Base-by-base conservation (phyloP, 345 rosid species). In the Pugionium cornutum region DNA sequence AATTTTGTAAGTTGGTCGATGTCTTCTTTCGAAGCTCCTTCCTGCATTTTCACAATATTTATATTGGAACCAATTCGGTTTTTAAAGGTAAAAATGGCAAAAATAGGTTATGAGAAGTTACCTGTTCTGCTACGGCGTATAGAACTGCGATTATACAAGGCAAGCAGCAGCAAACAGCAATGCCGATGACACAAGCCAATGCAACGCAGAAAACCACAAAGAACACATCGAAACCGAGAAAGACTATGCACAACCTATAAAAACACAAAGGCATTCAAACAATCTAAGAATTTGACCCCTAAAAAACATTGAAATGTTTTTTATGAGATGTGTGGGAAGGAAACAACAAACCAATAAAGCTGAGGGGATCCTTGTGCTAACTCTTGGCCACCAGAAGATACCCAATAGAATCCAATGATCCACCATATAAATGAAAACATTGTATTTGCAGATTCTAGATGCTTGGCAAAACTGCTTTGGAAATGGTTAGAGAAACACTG, bases 141-240 rank as follows among this genome's bases (percentile, higher is more conserved):
- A 90, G 70, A 70, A 94, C 86, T 25, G 96, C 97, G 60, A 94
- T 94, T 77, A 94, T 90, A 66, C 97, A 94, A 11, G 99, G 99
- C 68, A 94, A 90, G 78, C 97, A 94, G 80, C 97, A 92, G 72
- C 99, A 92, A 58, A 92, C 97, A 78, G 99, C 99, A 76, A 94
- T 84, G 40, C 99, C 96, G 58, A 90, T 83, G 68, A 92, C 81
- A 76, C 97, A 92, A 35, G 96, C 99, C 76, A 92, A 75, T 30
- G 99, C 99, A 75, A 92, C 88, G 59, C 96, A 92, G 79, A 90
- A 85, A 48, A 90, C 89, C 32, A 92, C 99, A 75, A 90, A 92
- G 88, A 92, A 92, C 71, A 89, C 99, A 72, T 92, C 96, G 72
- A 92, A 88, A 64, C 96, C 97, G 27, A 92, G 88, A 77, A 89